Conservation (phyloP, 164 flowering plant species). For the Nelumbo lutea region DNA sequence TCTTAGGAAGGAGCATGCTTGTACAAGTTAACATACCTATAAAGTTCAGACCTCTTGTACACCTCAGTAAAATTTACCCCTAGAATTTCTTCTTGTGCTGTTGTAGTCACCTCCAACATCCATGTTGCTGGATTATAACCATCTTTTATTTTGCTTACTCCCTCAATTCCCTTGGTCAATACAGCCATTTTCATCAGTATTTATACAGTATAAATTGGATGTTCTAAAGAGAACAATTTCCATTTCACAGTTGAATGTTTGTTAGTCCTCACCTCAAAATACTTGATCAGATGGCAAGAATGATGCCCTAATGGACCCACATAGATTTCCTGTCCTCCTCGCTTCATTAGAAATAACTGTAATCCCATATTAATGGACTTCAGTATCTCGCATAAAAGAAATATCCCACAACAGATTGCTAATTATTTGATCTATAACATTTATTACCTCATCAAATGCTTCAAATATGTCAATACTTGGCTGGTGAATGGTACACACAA, state of each 20-base stretch:
- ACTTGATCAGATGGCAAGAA: constrained; percentile 39
- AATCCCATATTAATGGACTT: not conserved
- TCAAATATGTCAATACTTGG: constrained; percentile 67
- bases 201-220: not conserved
- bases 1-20: not conserved
- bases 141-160: constrained; percentile 33
- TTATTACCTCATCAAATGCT: constrained; percentile 52
- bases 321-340: constrained; percentile 53
- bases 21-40: constrained; percentile 18
- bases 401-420: not conserved
- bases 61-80: constrained; percentile 32
- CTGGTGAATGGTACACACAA: constrained; percentile 65
- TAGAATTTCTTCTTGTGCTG: constrained; percentile 28
- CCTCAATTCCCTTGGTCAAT: constrained; percentile 14
- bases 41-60: constrained; percentile 31
- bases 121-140: constrained; percentile 48
- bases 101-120: constrained; percentile 39
- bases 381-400: not conserved
- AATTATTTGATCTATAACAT: not conserved
- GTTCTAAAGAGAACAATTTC: not conserved
- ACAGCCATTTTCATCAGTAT: not conserved
- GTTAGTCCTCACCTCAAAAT: constrained; percentile 41
- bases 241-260: not conserved
- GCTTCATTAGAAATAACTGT: constrained; percentile 49
- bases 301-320: constrained; percentile 48